These are phyloP conservation scores for Aspergillus brunneoviolaceus DNA, from an alignment of 2,329 filamentous ascomycete genomes.

Conservation along the genomic window DNA sequence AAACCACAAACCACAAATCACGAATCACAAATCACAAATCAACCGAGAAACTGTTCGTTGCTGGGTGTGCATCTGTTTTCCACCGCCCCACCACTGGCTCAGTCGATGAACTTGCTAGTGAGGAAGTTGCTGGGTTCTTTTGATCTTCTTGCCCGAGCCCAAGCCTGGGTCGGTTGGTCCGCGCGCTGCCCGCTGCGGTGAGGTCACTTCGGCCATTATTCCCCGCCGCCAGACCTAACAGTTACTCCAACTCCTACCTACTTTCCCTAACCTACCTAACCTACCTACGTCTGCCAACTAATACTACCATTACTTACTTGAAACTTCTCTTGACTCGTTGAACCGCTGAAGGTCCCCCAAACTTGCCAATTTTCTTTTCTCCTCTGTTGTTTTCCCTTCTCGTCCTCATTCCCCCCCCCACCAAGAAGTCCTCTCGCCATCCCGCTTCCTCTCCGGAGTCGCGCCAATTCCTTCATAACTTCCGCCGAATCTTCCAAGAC, in stretches of 20 bases:
- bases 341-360: not conserved
- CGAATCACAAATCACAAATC: not conserved
- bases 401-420: not conserved
- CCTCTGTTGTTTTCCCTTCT: not conserved
- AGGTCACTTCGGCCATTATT: slow-evolving; percentile 15
- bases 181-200: slow-evolving; percentile 20
- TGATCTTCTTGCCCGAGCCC: slow-evolving; percentile 10
- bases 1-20: not conserved
- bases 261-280: too few relatives aligned
- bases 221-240: slow-evolving; percentile 9
- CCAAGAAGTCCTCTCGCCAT: not conserved
- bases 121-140: slow-evolving; percentile 19
- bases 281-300: too few relatives aligned
- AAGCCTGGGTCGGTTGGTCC: slow-evolving; percentile 20
- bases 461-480: not conserved
- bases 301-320: not conserved
- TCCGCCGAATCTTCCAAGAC: not conserved
- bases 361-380: not conserved
- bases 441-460: not conserved
- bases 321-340: not conserved
- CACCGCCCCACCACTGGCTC: not conserved
- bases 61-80: not conserved
- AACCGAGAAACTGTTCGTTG: slow-evolving; percentile 1
- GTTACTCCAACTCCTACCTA: too few relatives aligned
- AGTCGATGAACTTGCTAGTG: slow-evolving; percentile 31